These are phyloP conservation scores for Leccinum rimulosum DNA, from an alignment of 768 basidiomycete genomes.

Conservation along the genomic window DNA sequence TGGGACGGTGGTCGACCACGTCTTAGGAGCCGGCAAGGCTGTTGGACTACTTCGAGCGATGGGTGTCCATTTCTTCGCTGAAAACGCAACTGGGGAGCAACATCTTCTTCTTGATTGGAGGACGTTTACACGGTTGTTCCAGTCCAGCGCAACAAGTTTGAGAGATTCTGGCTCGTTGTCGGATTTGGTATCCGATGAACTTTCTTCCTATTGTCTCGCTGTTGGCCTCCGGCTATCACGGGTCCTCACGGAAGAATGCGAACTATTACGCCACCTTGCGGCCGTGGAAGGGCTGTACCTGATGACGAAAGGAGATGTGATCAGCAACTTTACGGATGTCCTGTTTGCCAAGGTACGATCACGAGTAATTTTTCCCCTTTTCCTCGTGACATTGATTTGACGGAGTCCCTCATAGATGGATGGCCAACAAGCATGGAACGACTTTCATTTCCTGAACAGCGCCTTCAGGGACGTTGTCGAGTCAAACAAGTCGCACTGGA, in stretches of 20 bases:
- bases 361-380: conserved; percentile 2
- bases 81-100: conserved; percentile 15
- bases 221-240: conserved; percentile 52
- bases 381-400: background rate
- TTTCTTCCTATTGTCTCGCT: conserved; percentile 53
- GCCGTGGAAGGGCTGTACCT: conserved; percentile 69
- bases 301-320: conserved; percentile 75
- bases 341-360: conserved; percentile 66
- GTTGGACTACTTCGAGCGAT: conserved; percentile 71
- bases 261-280: conserved; percentile 56
- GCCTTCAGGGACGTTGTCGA: conserved; percentile 68
- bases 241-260: conserved; percentile 67
- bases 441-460: conserved; percentile 82
- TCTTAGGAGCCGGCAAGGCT: conserved; percentile 73
- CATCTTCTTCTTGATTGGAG: conserved; percentile 37
- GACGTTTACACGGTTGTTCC: conserved; percentile 42
- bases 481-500: conserved; percentile 50
- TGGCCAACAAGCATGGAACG: conserved; percentile 64
- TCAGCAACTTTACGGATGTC: conserved; percentile 71
- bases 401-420: conserved; percentile 58
- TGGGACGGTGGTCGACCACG: conserved; percentile 51
- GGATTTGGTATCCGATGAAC: conserved; percentile 57
- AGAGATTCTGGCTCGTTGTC: conserved; percentile 64
- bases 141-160: conserved; percentile 29
- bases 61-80: conserved; percentile 21